These are phyloP conservation scores for Hansfordia pulvinata DNA, from an alignment of 2,329 filamentous ascomycete genomes.

Conservation along the genomic window DNA sequence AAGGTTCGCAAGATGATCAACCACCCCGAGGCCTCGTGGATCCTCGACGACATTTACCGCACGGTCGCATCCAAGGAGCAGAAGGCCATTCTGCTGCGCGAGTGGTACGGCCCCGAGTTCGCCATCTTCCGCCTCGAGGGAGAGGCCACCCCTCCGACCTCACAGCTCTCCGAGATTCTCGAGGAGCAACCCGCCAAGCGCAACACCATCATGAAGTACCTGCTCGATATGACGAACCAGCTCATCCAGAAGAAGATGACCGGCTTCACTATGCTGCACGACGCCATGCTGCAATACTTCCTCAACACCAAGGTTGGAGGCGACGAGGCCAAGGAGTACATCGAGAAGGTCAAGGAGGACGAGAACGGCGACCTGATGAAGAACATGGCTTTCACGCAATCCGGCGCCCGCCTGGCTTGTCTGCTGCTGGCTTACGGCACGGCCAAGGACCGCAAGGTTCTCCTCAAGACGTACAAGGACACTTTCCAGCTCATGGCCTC, in stretches of 20 bases:
- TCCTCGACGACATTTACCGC: constrained; percentile 92
- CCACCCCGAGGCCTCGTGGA: constrained; percentile 94
- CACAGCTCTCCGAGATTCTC: constrained; percentile 65
- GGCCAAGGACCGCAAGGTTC: constrained; percentile 84
- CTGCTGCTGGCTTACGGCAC: constrained; percentile 71
- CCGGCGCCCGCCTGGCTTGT: constrained; percentile 70
- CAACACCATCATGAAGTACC: constrained; percentile 70
- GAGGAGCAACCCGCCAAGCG: constrained; percentile 72
- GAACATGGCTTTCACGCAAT: constrained; percentile 91
- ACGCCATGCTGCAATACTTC: constrained; percentile 97
- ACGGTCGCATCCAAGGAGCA: constrained; percentile 76
- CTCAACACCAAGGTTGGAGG: constrained; percentile 63
- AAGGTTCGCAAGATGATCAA: constrained; percentile 88
- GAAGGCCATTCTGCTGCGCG: constrained; percentile 70
- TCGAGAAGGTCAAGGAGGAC: constrained; percentile 84
- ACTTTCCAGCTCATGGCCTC: constrained; percentile 74
- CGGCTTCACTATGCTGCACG: constrained; percentile 94
- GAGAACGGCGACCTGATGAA: constrained; percentile 82
- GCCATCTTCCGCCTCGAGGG: constrained; percentile 55
- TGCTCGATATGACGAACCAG: constrained; percentile 78
- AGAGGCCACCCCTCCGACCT: constrained; percentile 35
- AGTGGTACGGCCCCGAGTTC: constrained; percentile 96
- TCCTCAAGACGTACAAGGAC: constrained; percentile 83
- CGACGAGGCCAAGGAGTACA: constrained; percentile 73
- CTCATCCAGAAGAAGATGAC: constrained; percentile 94